These are phyloP conservation scores for Penicillium tannophilum DNA, from an alignment of 495 filamentous ascomycete genomes.

Conservation along the genomic window DNA sequence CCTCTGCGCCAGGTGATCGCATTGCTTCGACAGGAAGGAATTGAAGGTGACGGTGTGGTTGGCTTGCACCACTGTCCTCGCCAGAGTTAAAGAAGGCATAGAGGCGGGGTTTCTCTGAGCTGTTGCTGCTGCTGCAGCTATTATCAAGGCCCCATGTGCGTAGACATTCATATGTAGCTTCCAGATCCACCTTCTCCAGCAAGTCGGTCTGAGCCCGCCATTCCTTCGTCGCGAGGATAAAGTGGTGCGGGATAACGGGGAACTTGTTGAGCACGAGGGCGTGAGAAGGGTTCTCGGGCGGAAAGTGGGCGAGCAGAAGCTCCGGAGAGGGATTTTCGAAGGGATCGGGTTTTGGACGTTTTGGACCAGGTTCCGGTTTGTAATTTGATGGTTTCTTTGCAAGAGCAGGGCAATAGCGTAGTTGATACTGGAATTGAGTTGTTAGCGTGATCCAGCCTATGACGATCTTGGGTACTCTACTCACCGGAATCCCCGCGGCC, in stretches of 20 bases:
- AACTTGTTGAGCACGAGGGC: conserved; percentile 79
- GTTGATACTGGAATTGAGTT: conserved; percentile 63
- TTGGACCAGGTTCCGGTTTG: conserved; percentile 36
- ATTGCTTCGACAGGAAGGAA: conserved; percentile 72
- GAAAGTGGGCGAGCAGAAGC: conserved; percentile 63
- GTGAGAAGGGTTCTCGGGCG: conserved; percentile 55
- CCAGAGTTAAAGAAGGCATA: conserved; percentile 89
- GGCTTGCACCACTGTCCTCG: conserved; percentile 72
- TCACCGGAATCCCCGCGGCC: conserved; percentile 56
- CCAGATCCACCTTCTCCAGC: conserved; percentile 66
- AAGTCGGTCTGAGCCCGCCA: conserved; percentile 71
- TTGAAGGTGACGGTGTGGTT: conserved; percentile 80
- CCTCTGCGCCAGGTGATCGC: conserved; percentile 48
- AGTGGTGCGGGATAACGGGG: conserved; percentile 76
- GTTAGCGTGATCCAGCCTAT: background rate
- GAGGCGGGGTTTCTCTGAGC: conserved; percentile 31
- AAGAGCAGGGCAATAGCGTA: conserved; percentile 77
- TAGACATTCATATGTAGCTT: conserved; percentile 65
- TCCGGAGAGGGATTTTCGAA: conserved; percentile 67
- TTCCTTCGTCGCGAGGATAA: conserved; percentile 70
- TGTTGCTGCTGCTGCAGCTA: conserved; percentile 10
- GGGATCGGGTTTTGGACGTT: conserved; percentile 61
- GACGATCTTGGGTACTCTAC: background rate
- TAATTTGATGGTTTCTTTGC: conserved; percentile 65
- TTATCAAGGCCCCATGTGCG: conserved; percentile 54